Conservation (phyloP, 2,329 filamentous ascomycete genomes). For the Talaromyces sp. region DNA sequence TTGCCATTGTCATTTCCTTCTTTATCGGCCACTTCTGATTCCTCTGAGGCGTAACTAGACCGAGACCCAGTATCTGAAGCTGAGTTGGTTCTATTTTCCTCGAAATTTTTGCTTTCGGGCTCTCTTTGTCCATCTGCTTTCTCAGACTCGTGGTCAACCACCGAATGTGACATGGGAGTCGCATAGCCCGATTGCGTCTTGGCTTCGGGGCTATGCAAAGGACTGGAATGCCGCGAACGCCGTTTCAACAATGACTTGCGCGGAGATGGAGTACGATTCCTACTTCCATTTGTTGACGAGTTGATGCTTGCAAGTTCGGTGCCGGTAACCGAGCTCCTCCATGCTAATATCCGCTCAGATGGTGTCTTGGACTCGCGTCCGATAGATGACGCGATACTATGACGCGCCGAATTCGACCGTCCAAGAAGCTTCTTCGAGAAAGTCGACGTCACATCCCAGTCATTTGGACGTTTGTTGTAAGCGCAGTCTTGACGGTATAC, state of each 20-base stretch:
- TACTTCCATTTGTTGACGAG: conserved; percentile 27
- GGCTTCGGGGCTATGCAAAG: conserved; percentile 23
- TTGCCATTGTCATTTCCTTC: neutral
- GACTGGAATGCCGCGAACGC: conserved; percentile 25
- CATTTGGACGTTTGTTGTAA: conserved; percentile 69
- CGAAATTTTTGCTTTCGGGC: neutral
- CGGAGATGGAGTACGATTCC: conserved; percentile 49
- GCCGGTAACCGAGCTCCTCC: conserved; percentile 69
- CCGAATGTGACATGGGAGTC: conserved; percentile 28
- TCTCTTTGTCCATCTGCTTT: neutral
- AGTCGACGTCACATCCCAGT: conserved; percentile 74
- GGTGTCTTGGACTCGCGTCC: conserved; percentile 47
- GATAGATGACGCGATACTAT: conserved; percentile 50
- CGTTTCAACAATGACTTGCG: conserved; percentile 38
- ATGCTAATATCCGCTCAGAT: conserved; percentile 79
- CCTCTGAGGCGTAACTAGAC: conserved; percentile 24
- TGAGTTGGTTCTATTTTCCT: conserved; percentile 6
- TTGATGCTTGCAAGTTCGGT: conserved; percentile 49
- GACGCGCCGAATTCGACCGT: conserved; percentile 55
- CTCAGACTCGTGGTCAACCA: conserved; percentile 23
- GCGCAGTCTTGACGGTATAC: conserved; percentile 95
- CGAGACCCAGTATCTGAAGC: conserved; percentile 24
- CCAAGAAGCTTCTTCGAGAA: conserved; percentile 66
- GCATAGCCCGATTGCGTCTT: conserved; percentile 29
- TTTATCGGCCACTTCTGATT: conserved; percentile 17